Evolutionary conservation across 345 rosid genomes (phyloP).

Genomic region (Pseudoturritis turrita): DNA sequence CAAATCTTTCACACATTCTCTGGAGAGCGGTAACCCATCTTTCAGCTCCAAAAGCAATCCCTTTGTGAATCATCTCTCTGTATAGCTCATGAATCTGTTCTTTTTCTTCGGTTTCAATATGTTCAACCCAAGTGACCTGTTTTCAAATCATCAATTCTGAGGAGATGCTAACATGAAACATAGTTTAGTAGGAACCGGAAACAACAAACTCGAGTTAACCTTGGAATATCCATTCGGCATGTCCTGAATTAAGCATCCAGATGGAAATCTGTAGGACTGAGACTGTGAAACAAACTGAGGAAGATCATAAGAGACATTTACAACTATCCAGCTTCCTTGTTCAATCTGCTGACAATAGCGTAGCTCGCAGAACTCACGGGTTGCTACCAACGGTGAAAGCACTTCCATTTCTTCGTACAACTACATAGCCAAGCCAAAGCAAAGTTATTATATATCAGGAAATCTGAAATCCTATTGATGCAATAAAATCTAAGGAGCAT

Average conservation of each 20-base stretch:
- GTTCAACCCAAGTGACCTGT: conserved; percentile 96
- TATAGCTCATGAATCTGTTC: conserved; percentile 51
- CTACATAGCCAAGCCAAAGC: conserved; percentile 14
- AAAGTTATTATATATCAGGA: background rate
- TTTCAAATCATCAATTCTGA: background rate
- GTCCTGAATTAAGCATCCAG: conserved; percentile 97
- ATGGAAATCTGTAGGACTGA: conserved; percentile 64
- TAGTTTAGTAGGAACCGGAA: background rate
- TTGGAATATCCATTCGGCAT: conserved; percentile 93
- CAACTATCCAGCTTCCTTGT: conserved; percentile 87
- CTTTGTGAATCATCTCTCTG: conserved; percentile 57
- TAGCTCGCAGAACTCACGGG: conserved; percentile 75
- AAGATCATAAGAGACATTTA: conserved; percentile 78
- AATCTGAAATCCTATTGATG: background rate
- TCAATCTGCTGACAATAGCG: conserved; percentile 89
- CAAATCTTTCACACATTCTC: conserved; percentile 82
- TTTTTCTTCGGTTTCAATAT: conserved; percentile 77
- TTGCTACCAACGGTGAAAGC: conserved; percentile 71
- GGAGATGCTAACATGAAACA: background rate
- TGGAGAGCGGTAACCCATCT: conserved; percentile 77
- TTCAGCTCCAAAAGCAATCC: conserved; percentile 87
- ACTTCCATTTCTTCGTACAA: conserved; percentile 90
- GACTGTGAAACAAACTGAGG: conserved; percentile 64
- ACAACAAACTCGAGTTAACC: conserved; percentile 32
- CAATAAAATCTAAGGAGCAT: background rate